A percentile compares a stretch with the other conserved stretches of the same genome.
These are phyloP conservation scores for Marvania coccoides DNA, from an alignment of 139 green algal genomes.

Conservation along the genomic window DNA sequence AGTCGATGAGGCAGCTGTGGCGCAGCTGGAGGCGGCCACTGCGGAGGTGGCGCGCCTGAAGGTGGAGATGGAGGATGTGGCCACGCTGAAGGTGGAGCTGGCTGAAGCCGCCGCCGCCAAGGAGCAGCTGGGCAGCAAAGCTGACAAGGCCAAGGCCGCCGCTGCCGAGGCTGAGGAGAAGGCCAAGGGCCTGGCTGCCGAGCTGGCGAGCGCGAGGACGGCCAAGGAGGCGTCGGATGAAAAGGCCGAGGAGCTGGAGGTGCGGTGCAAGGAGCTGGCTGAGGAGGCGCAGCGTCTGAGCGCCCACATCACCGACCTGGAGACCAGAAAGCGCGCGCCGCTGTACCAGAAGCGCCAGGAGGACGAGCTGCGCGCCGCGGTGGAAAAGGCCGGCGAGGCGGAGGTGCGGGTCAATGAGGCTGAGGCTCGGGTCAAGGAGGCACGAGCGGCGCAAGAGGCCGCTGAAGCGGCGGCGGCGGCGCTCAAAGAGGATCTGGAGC, in stretches of 20 bases:
- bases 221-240: not conserved
- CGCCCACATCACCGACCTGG: constrained; percentile 69
- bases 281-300: constrained; percentile 56
- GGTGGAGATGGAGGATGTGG: not conserved
- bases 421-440: constrained; percentile 49
- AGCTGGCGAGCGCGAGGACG: not conserved
- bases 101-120: not conserved
- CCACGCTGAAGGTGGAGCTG: not conserved
- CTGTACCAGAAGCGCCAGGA: constrained; percentile 86
- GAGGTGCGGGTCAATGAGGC: constrained; percentile 53
- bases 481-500: constrained; percentile 12
- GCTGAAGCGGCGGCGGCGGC: constrained; percentile 20
- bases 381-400: constrained; percentile 62
- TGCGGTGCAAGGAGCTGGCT: constrained; percentile 40
- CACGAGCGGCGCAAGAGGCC: constrained; percentile 14
- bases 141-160: not conserved
- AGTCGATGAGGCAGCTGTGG: constrained; percentile 13
- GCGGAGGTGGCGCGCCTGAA: not conserved
- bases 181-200: not conserved
- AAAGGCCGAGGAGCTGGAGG: constrained; percentile 28
- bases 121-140: constrained; percentile 7
- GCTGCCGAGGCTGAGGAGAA: constrained; percentile 10
- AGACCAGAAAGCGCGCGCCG: constrained; percentile 73
- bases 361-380: constrained; percentile 69
- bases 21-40: constrained; percentile 1